Percentiles rank a stretch among this genome's conserved stretches.
These are phyloP conservation scores for Dictyostelium brefeldianum DNA, from an alignment of 78 protist species.

Conservation along the genomic window DNA sequence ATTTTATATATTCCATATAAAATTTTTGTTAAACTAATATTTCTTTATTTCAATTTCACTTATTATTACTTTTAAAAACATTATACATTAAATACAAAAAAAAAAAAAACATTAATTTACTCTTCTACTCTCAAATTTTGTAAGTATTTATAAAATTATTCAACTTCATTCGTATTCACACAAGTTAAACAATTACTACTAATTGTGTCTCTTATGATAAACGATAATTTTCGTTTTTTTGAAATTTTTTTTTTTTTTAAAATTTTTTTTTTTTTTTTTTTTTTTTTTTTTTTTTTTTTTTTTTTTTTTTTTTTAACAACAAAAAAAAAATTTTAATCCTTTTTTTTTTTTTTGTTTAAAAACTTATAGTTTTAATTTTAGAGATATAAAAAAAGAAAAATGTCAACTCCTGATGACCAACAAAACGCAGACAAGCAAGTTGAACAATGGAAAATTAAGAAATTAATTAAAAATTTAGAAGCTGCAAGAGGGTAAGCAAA, in stretches of 20 bases:
- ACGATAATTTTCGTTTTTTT: background rate
- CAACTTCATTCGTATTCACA: no score
- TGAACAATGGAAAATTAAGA: slow-evolving; percentile 95
- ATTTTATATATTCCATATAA: no score
- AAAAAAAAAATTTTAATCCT: background rate
- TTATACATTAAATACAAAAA: background rate
- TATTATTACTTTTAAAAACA: no score
- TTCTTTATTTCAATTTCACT: no score
- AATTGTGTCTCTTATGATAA: no score
- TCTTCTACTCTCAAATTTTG: no score
- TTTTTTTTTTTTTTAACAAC: background rate
- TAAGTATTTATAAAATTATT: background rate
- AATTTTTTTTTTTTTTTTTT: background rate
- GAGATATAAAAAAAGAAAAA: slow-evolving; percentile 9
- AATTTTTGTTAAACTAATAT: no score
- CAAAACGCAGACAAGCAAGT: slow-evolving; percentile 82
- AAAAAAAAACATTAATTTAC: no score
- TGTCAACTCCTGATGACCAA: slow-evolving; percentile 47
- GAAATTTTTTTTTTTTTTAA: slow-evolving; percentile 1
- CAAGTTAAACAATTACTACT: no score
- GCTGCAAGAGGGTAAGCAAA: slow-evolving; percentile 93
- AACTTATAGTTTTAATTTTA: background rate
- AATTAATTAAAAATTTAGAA: slow-evolving; percentile 93
- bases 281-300: slow-evolving; percentile 1
- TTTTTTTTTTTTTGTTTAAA: background rate